Percentiles rank a stretch among this genome's conserved stretches.
Evolutionary conservation across 306 rosid species (phyloP).

Genomic region (Vigna unguiculata): DNA sequence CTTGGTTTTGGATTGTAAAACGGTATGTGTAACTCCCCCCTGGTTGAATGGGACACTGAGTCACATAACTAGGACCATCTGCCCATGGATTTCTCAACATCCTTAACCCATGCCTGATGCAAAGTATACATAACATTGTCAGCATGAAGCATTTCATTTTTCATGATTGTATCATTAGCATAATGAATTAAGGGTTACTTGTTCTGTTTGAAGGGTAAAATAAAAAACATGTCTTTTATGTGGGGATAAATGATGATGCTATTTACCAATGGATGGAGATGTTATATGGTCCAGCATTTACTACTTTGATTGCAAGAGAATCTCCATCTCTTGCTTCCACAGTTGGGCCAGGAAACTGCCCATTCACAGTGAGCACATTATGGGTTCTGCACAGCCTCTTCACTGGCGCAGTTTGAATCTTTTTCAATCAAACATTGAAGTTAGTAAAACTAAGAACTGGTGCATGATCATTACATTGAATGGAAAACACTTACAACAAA

Average conservation of each 20-base stretch:
- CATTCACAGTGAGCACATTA: conserved; percentile 73
- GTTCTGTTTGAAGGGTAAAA: conserved; percentile 11
- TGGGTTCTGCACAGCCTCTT: conserved; percentile 88
- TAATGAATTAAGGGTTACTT: conserved; percentile 5
- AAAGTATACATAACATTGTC: conserved; percentile 28
- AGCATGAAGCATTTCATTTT: conserved; percentile 28
- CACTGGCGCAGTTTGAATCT: conserved; percentile 67
- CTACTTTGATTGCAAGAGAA: conserved; percentile 69
- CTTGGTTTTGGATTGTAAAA: conserved; percentile 76
- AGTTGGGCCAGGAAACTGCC: conserved; percentile 87
- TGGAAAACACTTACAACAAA: conserved; percentile 67
- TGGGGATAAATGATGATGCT: conserved; percentile 31
- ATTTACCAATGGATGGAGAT: conserved; percentile 80
- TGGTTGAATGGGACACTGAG: conserved; percentile 92
- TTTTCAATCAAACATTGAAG: conserved; percentile 36
- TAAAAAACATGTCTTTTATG: background rate
- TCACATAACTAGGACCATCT: conserved; percentile 86
- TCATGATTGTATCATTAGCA: conserved; percentile 13
- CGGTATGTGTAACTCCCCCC: conserved; percentile 93
- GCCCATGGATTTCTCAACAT: conserved; percentile 97
- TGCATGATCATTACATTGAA: conserved; percentile 30
- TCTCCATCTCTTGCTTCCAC: conserved; percentile 73
- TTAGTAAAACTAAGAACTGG: background rate
- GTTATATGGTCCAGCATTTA: conserved; percentile 69
- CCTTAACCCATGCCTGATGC: conserved; percentile 83